Conservation (phyloP, 2,329 filamentous ascomycete species). For the Trichophaea hybrida region DNA sequence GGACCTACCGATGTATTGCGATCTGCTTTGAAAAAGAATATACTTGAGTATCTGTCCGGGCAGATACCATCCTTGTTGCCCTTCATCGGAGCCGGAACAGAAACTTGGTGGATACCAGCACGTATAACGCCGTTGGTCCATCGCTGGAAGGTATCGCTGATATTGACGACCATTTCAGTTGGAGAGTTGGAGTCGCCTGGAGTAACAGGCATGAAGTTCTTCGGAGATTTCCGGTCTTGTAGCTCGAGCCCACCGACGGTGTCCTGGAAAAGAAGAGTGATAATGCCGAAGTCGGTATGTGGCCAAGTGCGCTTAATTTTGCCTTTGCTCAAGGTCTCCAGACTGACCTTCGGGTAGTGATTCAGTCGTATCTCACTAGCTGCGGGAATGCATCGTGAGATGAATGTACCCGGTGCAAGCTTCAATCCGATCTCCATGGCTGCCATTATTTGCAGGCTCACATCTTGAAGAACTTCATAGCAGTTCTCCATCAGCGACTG, state of each 20-base stretch:
- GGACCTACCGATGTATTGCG: too few species aligned
- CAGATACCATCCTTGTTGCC: too few species aligned
- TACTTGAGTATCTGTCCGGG: too few species aligned
- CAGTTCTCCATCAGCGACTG: too few species aligned
- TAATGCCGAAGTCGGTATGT: constrained; percentile 49
- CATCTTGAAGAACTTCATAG: too few species aligned
- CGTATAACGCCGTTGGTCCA: too few species aligned
- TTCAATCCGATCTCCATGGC: too few species aligned
- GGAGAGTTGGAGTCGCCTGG: neutral
- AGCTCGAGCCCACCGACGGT: constrained; percentile 42
- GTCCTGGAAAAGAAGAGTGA: constrained; percentile 48
- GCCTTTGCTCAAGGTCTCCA: constrained; percentile 45
- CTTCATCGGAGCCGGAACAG: neutral
- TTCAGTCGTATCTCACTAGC: constrained; percentile 59
- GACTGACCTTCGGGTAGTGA: constrained; percentile 57
- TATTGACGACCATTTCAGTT: constrained; percentile 32
- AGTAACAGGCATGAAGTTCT: constrained; percentile 18
- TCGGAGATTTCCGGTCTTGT: constrained; percentile 31
- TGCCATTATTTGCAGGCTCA: too few species aligned
- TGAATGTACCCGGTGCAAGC: too few species aligned
- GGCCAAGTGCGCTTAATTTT: constrained; percentile 46
- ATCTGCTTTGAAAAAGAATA: too few species aligned
- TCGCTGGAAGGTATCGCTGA: constrained; percentile 33
- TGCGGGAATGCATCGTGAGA: constrained; percentile 42
- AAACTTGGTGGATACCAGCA: too few species aligned